A percentile compares a stretch with the other conserved stretches of the same genome.
Evolutionary conservation across 768 basidiomycete genomes (phyloP).

Genomic region (Lactarius hatsudake): DNA sequence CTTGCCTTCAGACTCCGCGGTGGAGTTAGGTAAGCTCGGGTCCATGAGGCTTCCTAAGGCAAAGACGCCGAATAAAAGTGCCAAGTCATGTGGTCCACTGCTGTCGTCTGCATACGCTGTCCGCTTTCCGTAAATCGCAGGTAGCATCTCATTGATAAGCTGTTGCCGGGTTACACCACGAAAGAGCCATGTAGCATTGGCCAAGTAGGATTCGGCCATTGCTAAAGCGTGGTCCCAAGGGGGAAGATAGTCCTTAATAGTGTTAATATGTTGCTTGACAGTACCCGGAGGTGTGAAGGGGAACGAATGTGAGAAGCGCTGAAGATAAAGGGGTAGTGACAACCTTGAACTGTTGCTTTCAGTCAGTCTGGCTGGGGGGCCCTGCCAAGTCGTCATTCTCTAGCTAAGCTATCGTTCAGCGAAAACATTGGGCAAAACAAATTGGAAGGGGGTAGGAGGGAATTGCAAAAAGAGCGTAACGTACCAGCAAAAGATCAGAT

Average conservation of each 20-base stretch:
- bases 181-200: constrained; percentile 58
- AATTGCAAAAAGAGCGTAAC: background rate
- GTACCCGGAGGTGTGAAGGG: constrained; percentile 32
- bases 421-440: background rate
- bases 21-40: constrained; percentile 34
- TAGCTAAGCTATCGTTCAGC: constrained; percentile 7
- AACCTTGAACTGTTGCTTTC: constrained; percentile 24
- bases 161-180: constrained; percentile 65
- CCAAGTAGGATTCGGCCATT: constrained; percentile 67
- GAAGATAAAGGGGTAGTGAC: constrained; percentile 29
- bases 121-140: constrained; percentile 53
- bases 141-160: constrained; percentile 63
- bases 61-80: constrained; percentile 35
- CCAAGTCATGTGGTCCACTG: constrained; percentile 35
- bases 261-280: constrained; percentile 27
- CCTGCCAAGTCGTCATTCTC: constrained; percentile 17
- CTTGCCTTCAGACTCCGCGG: constrained; percentile 50
- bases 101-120: constrained; percentile 27
- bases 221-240: constrained; percentile 51
- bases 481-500: constrained; percentile 44
- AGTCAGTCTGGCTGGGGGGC: constrained; percentile 23
- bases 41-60: constrained; percentile 35
- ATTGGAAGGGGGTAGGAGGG: background rate
- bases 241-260: constrained; percentile 40
- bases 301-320: constrained; percentile 32